phyloP scores from a whole-genome alignment of 164 flowering plant species.

The Malania oleifera region DNA sequence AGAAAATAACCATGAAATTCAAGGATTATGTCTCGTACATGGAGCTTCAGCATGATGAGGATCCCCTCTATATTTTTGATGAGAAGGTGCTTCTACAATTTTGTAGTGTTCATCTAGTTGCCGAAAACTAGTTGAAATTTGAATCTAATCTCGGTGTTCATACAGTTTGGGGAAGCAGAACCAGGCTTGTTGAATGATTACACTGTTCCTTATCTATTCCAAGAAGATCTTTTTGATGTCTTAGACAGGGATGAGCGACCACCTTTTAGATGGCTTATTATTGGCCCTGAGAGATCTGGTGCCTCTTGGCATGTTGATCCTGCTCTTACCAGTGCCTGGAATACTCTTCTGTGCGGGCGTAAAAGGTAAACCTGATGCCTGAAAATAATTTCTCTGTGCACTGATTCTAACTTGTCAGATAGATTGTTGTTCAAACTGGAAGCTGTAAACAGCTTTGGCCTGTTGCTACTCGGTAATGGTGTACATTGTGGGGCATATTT shows the following conservation, averaged over 20 bases:
- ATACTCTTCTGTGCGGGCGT: slow-evolving; percentile 88
- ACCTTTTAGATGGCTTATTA: slow-evolving; percentile 88
- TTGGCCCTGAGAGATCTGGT: slow-evolving; percentile 99
- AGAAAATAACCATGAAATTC: slow-evolving; percentile 66
- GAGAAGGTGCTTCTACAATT: slow-evolving; percentile 51
- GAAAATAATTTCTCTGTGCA: background rate
- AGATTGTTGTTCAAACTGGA: background rate
- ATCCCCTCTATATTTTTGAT: slow-evolving; percentile 93
- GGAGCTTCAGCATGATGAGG: slow-evolving; percentile 90
- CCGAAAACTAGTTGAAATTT: background rate
- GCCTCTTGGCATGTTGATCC: slow-evolving; percentile 99
- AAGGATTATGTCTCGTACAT: slow-evolving; percentile 81
- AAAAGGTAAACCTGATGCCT: slow-evolving; percentile 55
- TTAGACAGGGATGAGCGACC: slow-evolving; percentile 72
- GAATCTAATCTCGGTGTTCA: background rate
- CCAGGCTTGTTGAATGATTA: slow-evolving; percentile 80
- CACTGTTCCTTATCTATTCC: slow-evolving; percentile 76
- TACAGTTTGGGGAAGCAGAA: slow-evolving; percentile 89
- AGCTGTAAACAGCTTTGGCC: background rate
- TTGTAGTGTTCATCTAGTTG: background rate
- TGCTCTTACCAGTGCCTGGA: slow-evolving; percentile 99
- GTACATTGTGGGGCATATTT: too few species aligned
- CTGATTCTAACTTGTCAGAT: too few species aligned
- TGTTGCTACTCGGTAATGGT: background rate
- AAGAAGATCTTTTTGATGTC: slow-evolving; percentile 82